phyloP scores from a whole-genome alignment of 371 early-diverging fungal species.

The Saksenaea oblongispora region DNA sequence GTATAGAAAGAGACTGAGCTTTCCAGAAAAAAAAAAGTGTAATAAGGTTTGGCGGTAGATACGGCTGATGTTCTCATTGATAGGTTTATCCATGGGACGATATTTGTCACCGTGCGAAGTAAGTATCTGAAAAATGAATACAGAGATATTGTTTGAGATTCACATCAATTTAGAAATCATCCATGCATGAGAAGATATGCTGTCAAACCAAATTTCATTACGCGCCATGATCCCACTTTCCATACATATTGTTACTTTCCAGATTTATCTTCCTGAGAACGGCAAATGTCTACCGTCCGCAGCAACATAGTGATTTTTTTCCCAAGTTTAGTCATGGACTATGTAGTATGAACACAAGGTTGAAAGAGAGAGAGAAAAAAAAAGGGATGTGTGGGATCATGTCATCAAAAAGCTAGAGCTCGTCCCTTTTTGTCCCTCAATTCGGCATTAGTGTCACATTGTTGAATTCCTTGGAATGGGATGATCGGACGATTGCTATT shows the following conservation, averaged over 20 bases:
- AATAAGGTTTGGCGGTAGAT: neutral
- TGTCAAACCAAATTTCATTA: conserved; percentile 3
- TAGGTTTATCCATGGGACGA: neutral
- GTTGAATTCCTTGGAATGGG: neutral
- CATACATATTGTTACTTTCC: neutral
- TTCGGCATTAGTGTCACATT: neutral
- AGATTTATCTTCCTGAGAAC: neutral
- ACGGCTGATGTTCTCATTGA: neutral
- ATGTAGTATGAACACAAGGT: neutral
- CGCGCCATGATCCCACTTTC: conserved; percentile 3
- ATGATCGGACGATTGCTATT: conserved; percentile 1
- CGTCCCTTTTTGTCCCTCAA: no score
- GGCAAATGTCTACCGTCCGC: neutral
- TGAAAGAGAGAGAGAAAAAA: neutral
- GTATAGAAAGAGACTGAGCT: no score
- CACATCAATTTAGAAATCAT: neutral
- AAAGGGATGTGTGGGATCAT: no score
- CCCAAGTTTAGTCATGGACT: neutral
- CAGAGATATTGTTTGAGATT: neutral
- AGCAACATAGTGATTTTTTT: neutral
- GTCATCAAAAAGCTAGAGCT: neutral
- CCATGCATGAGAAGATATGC: neutral
- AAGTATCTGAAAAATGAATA: neutral
- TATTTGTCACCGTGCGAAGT: conserved; percentile 1
- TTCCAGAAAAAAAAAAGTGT: no score